Conservation (phyloP, 495 filamentous ascomycete species). For the Podospora australis region DNA sequence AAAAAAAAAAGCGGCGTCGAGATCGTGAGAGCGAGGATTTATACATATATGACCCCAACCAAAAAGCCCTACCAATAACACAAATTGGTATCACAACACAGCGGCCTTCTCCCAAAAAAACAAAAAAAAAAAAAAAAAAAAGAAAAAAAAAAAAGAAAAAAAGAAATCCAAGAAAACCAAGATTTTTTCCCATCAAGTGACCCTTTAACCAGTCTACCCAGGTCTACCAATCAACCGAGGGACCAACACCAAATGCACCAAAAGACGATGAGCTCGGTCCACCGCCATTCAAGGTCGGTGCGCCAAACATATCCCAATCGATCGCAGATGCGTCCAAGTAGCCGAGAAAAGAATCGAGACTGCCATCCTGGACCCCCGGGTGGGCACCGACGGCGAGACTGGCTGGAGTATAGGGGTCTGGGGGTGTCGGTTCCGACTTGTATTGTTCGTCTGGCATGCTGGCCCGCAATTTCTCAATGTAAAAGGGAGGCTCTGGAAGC, state of each 20-base stretch:
- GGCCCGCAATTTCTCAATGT: slow-evolving; percentile 26
- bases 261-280: slow-evolving; percentile 8
- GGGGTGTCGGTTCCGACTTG: slow-evolving; percentile 19
- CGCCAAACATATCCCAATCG: slow-evolving; percentile 42
- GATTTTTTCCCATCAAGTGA: neutral
- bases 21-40: no score
- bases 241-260: slow-evolving; percentile 18
- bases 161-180: neutral
- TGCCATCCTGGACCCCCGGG: neutral
- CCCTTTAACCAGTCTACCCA: neutral
- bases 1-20: no score
- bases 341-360: slow-evolving; percentile 28
- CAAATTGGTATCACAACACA: no score
- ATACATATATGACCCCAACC: no score
- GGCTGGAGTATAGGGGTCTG: slow-evolving; percentile 13
- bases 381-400: neutral
- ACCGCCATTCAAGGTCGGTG: neutral
- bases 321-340: slow-evolving; percentile 29
- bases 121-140: no score
- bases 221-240: slow-evolving; percentile 16
- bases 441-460: slow-evolving; percentile 17
- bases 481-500: slow-evolving; percentile 26
- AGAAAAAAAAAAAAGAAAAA: no score
- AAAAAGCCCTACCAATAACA: no score
- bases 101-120: no score